Evolutionary conservation across 768 basidiomycete species (phyloP).

Genomic region (Hygrocybe punicea): DNA sequence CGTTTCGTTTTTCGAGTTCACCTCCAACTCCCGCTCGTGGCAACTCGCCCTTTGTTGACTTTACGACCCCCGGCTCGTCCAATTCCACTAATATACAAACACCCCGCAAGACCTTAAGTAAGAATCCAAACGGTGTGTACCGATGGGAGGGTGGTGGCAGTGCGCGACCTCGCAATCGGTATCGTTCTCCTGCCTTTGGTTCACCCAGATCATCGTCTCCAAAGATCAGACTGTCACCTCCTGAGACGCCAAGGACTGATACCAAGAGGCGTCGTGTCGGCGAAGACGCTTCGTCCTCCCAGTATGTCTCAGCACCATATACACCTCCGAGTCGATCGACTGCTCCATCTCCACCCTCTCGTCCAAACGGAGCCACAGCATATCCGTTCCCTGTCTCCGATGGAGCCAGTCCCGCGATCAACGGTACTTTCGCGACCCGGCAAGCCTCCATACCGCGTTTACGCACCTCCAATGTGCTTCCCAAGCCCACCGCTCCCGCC

Average conservation of each 20-base stretch:
- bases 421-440: background rate
- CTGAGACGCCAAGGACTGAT: constrained; percentile 36
- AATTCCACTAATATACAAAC: constrained; percentile 5
- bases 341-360: constrained; percentile 24
- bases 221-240: constrained; percentile 32
- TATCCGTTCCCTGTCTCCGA: background rate
- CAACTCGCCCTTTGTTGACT: constrained; percentile 29
- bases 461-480: constrained; percentile 37
- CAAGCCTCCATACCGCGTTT: constrained; percentile 26
- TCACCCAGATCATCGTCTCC: constrained; percentile 46
- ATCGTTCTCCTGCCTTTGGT: constrained; percentile 70
- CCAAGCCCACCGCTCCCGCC: constrained; percentile 57
- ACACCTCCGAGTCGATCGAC: constrained; percentile 30
- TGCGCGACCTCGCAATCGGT: constrained; percentile 62
- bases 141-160: constrained; percentile 76
- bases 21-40: constrained; percentile 40
- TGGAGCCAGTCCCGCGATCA: constrained; percentile 4
- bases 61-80: constrained; percentile 17
- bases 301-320: constrained; percentile 15
- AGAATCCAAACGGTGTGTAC: constrained; percentile 73
- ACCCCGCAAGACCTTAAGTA: constrained; percentile 53
- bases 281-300: constrained; percentile 40
- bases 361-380: constrained; percentile 2
- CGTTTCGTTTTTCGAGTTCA: constrained; percentile 62
- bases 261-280: constrained; percentile 62